Percentiles rank a stretch among this genome's conserved stretches.
These are phyloP conservation scores for Alternaria postmessia DNA, from an alignment of 2,329 filamentous ascomycete species.

Conservation along the genomic window DNA sequence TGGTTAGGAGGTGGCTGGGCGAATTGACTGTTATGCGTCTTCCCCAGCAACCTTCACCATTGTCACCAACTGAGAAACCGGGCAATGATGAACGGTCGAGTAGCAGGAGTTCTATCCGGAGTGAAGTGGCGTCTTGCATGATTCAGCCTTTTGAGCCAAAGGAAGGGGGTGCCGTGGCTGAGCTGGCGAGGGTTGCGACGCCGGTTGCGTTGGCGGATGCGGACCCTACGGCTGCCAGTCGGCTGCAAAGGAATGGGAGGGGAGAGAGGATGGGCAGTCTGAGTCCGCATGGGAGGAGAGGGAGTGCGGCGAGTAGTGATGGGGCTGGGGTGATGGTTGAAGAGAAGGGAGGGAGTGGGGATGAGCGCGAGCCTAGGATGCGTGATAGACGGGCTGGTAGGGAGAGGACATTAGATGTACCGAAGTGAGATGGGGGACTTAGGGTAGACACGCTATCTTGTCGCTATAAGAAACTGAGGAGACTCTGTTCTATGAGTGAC, in stretches of 20 bases:
- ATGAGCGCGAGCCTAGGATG: background rate
- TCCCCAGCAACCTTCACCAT: background rate
- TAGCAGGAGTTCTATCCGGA: background rate
- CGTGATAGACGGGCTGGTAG: background rate
- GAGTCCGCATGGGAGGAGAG: constrained; percentile 41
- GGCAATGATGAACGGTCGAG: background rate
- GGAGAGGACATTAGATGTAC: background rate
- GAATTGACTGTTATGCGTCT: constrained; percentile 41
- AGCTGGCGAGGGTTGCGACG: constrained; percentile 46
- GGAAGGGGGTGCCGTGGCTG: constrained; percentile 41
- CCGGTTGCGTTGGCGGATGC: constrained; percentile 49
- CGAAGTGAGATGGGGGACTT: background rate
- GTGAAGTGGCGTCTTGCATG: background rate
- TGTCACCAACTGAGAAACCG: background rate
- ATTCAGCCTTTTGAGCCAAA: constrained; percentile 14
- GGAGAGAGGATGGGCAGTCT: constrained; percentile 39
- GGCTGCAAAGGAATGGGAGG: constrained; percentile 29
- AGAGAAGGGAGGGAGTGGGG: constrained; percentile 38
- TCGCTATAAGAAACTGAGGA: too few species aligned
- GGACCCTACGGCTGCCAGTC: constrained; percentile 46
- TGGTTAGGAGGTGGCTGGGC: constrained; percentile 54
- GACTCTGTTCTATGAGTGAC: too few species aligned
- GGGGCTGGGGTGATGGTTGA: constrained; percentile 53
- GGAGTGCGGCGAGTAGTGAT: constrained; percentile 27
- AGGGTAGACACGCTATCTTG: too few species aligned